phyloP scores from a whole-genome alignment of 2,329 filamentous ascomycete species.

The Ascochyta rabiei region DNA sequence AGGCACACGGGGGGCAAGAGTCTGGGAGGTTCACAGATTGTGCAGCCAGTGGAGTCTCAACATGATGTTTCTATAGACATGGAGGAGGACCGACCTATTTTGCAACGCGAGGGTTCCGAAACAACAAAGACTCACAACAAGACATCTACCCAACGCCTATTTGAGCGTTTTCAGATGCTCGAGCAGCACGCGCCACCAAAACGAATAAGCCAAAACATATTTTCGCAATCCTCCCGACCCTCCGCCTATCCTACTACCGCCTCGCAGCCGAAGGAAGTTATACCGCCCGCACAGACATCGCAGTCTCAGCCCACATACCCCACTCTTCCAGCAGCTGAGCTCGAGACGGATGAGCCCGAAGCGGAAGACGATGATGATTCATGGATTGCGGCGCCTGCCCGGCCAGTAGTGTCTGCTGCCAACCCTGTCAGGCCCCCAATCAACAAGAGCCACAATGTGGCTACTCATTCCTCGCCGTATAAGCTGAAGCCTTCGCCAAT shows the following conservation, averaged over 20 bases:
- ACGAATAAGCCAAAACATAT: slow-evolving; percentile 48
- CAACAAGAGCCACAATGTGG: slow-evolving; percentile 65
- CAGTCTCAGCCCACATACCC: slow-evolving; percentile 50
- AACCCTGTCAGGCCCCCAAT: slow-evolving; percentile 55
- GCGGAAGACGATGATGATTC: slow-evolving; percentile 55
- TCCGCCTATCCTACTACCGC: slow-evolving; percentile 5
- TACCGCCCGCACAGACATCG: slow-evolving; percentile 39
- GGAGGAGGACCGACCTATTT: slow-evolving; percentile 49
- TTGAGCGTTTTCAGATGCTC: slow-evolving; percentile 87
- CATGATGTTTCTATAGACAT: slow-evolving; percentile 63
- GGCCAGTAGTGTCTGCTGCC: slow-evolving; percentile 41
- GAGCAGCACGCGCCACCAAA: slow-evolving; percentile 54
- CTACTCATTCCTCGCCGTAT: slow-evolving; percentile 44
- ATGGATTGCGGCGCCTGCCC: slow-evolving; percentile 64
- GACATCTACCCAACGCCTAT: slow-evolving; percentile 89
- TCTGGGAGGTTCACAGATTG: slow-evolving; percentile 58
- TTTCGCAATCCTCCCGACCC: slow-evolving; percentile 16
- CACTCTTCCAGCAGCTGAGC: slow-evolving; percentile 43
- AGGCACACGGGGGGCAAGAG: slow-evolving; percentile 74
- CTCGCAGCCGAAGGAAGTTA: slow-evolving; percentile 29
- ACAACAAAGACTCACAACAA: slow-evolving; percentile 73
- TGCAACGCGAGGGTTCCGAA: slow-evolving; percentile 55
- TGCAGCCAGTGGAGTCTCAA: slow-evolving; percentile 39
- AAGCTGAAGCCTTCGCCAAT: slow-evolving; percentile 52
- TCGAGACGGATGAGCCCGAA: slow-evolving; percentile 12